Conservation (phyloP, 257 asterid species). For the Solanum pennellii region DNA sequence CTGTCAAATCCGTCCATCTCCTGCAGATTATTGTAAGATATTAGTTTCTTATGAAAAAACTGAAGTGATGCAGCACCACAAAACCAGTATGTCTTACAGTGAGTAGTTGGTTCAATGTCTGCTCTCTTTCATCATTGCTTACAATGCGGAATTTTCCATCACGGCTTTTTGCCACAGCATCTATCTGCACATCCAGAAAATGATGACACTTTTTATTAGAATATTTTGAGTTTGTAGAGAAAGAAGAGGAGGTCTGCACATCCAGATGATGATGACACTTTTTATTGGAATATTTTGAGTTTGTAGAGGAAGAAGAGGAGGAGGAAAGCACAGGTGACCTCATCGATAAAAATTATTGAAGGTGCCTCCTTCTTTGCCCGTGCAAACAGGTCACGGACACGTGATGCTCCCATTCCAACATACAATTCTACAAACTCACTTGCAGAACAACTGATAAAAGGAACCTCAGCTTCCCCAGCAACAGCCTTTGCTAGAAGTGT, state of each 20-base stretch:
- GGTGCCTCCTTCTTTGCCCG: constrained; percentile 99
- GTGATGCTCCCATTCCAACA: constrained; percentile 99
- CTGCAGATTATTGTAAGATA: constrained; percentile 30
- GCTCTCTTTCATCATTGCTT: constrained; percentile 98
- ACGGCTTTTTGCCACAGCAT: constrained; percentile 99
- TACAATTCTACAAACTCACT: constrained; percentile 97
- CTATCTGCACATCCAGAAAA: constrained; percentile 56
- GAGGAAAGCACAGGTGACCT: constrained; percentile 38
- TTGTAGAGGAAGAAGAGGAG: background rate
- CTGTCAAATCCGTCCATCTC: constrained; percentile 99
- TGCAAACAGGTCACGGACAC: constrained; percentile 96
- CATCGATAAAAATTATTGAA: constrained; percentile 93
- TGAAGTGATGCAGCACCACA: background rate
- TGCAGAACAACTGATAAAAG: constrained; percentile 97
- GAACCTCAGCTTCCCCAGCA: constrained; percentile 98
- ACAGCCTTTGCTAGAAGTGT: constrained; percentile 98
- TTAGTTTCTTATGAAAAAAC: background rate
- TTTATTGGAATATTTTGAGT: background rate
- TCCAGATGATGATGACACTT: background rate
- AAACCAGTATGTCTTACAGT: constrained; percentile 46
- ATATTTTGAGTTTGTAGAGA: background rate
- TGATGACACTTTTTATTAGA: background rate
- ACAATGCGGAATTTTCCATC: constrained; percentile 89
- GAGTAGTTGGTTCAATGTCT: constrained; percentile 92
- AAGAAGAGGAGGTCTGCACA: constrained; percentile 30